Evolutionary conservation across 306 rosid genomes (phyloP), one percentile per base, ranked within the genome.

Genomic region (Datisca glomerata): DNA sequence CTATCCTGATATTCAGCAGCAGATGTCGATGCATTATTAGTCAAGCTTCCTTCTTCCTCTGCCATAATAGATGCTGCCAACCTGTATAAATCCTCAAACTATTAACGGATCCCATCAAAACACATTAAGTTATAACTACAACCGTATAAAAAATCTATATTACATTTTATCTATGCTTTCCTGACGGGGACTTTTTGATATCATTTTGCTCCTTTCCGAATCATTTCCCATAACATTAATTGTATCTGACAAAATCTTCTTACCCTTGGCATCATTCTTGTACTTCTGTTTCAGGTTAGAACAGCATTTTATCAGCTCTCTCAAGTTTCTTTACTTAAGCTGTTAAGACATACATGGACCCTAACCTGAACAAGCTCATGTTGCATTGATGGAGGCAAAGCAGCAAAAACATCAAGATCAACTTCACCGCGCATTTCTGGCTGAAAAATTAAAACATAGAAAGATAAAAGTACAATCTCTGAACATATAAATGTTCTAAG

Each of bases 51-150:
- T 39, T 50, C 71, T 62, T 76, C 80, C 78, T 86, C 94, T 38
- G 74, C 92, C 49, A 57, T 68, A 41, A 81, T 69, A 43, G 94
- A 86, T 43, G 92, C 94, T 8, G 92, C 96, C 82, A 81, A 45
- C 94, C 96, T 86, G 75, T 39, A 75, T 70, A 24, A 59, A 14
- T 4, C 43, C 24, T 17, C 24, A 43, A 19, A 9, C 8, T 11
- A 24, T 61, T 32, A 68, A 34, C 47, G 42, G 6, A 22, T 43
- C 44, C 27, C 68, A 52, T 53, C 45, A 61, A 63, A 60, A 17
- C 32, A 15, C 24, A 57, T 31, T 20, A 15, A 13, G 22, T 27
- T 21, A 45, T 6, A 47, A 57, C 50, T 28, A 45, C 16, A 49
- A 21, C 43, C 10, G 44, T 47, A 60, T 41, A n/a, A n/a, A n/a